These are phyloP conservation scores for Rhizopus sp. DNA, from an alignment of 371 early-diverging fungal species.

Conservation along the genomic window DNA sequence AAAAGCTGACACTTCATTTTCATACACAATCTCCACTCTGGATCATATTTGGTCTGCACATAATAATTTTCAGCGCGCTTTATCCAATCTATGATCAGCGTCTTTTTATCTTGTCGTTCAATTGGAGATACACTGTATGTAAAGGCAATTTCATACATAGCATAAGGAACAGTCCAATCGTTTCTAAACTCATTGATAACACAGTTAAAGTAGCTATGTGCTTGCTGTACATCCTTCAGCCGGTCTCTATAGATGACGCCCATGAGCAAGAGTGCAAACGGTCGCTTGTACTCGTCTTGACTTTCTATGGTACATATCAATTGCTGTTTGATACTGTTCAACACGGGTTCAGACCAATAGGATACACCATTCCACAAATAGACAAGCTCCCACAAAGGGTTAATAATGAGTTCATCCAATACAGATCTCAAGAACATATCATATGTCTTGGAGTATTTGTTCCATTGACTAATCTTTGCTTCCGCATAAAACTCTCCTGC, in stretches of 20 bases:
- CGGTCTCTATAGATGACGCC: slow-evolving; percentile 21
- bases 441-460: neutral
- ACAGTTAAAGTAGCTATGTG: slow-evolving; percentile 13
- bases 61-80: slow-evolving; percentile 18
- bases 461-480: slow-evolving; percentile 25
- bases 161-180: slow-evolving; percentile 23
- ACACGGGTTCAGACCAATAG: slow-evolving; percentile 3
- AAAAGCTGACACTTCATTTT: slow-evolving; percentile 30
- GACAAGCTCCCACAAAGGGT: slow-evolving; percentile 41
- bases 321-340: neutral
- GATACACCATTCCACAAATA: slow-evolving; percentile 35
- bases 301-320: neutral
- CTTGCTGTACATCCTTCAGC: slow-evolving; percentile 4
- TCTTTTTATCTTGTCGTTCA: neutral
- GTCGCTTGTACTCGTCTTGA: neutral
- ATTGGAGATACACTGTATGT: slow-evolving; percentile 9
- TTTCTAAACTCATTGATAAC: neutral
- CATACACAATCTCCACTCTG: slow-evolving; percentile 29
- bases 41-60: slow-evolving; percentile 13
- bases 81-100: slow-evolving; percentile 11
- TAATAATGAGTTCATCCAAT: slow-evolving; percentile 5
- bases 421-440: slow-evolving; percentile 1
- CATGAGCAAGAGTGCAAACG: slow-evolving; percentile 10
- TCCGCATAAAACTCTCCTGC: slow-evolving; percentile 29
- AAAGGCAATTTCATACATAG: slow-evolving; percentile 31